phyloP scores from a whole-genome alignment of 176 grass and related monocot species.

The Oropetium thomaeum region DNA sequence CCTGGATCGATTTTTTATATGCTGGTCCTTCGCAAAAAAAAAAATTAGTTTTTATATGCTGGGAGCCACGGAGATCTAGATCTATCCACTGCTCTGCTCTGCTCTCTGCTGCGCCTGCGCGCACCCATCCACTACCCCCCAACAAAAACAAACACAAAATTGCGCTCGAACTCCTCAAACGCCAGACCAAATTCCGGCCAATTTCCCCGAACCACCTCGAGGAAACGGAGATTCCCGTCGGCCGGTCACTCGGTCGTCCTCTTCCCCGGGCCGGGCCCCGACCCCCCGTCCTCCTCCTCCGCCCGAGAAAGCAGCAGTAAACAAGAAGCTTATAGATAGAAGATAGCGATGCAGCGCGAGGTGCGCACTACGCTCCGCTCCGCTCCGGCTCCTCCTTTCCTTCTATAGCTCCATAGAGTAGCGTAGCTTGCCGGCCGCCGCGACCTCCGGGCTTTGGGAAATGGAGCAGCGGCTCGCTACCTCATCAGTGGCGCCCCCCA shows the following conservation, averaged over 20 bases:
- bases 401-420: background rate
- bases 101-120: too few species aligned
- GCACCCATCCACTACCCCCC: background rate
- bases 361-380: slow-evolving; percentile 34
- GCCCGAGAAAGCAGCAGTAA: slow-evolving; percentile 6
- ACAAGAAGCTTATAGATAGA: slow-evolving; percentile 30
- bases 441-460: slow-evolving; percentile 6
- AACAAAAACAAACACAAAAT: slow-evolving; percentile 9
- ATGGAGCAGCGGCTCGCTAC: slow-evolving; percentile 32
- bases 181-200: background rate
- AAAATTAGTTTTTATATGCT: slow-evolving; percentile 20
- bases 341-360: slow-evolving; percentile 42
- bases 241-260: background rate
- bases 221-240: background rate
- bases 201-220: background rate
- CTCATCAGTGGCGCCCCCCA: background rate
- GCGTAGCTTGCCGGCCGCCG: slow-evolving; percentile 27
- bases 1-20: slow-evolving; percentile 23
- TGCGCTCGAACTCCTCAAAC: background rate
- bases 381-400: background rate
- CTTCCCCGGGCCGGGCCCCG: background rate
- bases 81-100: slow-evolving; percentile 39
- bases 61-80: slow-evolving; percentile 47
- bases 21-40: too few species aligned
- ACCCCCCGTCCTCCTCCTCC: background rate